Base-by-base conservation (phyloP, 1,284 basidiomycete species). In the Tilletia horrida region DNA sequence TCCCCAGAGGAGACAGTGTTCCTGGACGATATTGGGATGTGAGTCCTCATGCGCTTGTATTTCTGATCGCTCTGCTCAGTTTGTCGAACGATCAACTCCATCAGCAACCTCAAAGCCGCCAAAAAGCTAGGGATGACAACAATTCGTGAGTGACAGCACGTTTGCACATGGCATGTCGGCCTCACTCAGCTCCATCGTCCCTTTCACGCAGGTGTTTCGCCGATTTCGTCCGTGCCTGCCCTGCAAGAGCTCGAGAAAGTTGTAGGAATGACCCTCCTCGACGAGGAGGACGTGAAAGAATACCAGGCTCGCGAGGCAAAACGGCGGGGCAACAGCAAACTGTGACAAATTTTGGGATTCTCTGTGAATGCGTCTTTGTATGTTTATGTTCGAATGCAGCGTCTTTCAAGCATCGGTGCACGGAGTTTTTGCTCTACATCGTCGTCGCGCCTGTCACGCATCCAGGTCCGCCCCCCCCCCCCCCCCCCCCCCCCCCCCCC, bases 21-120 rank as follows among this genome's bases (percentile, higher is more conserved):
- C 63, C 71, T 83, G 21, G 82, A 83, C 71, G 82, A 83, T 62
- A 81, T 83, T 43, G 82, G 82, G 31, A 31, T 43, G 35, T 63
- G 9, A 63, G 40, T 65, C 27, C 3, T 18, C 3, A 8, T 35
- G n/a, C n/a, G n/a, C n/a, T n/a, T n/a, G n/a, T n/a, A n/a, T n/a
- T n/a, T n/a, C n/a, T n/a, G n/a, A n/a, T n/a, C n/a, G n/a, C n/a
- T n/a, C n/a, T n/a, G n/a, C n/a, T n/a, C n/a, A n/a, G n/a, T n/a
- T n/a, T n/a, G n/a, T n/a, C n/a, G n/a, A n/a, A 48, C 45, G 45
- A 2, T n/a, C 4, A 1, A n/a, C 9, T 27, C 6, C 21, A 8
- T 25, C 48, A 73, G 70, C 35, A 83, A 83, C 64, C 75, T 83
- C 50, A 80, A 79, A 27, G 73, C 82, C 0, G 82, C 82, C 13